Evolutionary conservation across 2,329 filamentous ascomycete species (phyloP), one percentile per base, ranked within the genome.

Genomic region (Fusarium sp.): DNA sequence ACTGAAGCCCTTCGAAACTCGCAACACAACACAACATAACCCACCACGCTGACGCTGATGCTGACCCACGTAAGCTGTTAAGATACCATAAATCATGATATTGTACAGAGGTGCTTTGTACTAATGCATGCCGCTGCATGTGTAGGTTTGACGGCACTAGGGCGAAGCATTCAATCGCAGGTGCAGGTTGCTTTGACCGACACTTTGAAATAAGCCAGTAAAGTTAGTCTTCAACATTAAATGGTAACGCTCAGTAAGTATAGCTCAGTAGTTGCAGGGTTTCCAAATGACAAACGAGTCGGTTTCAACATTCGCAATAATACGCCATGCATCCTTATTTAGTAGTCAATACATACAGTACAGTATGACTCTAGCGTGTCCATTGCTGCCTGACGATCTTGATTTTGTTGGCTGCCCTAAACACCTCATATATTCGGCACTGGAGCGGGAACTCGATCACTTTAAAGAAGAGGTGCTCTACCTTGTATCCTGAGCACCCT

Each of bases 161-260:
- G 34, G n/a, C 23, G 8, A 26, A 28, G 10, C 38, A 57, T 9
- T 44, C 30, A 16, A 37, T 23, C 23, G 23, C 23, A 23, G 10
- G 26, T 44, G 20, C 36, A 42, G 20, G 31, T 34, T 45, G 31
- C 44, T 55, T 38, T 69, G 67, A 64, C 67, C 67, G 57, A 70
- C 53, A 53, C 41, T 67, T 53, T 56, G 50, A 67, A 49, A 56
- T 33, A 59, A 40, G 33, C 28, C 45, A n/a, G 26, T 15, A 30
- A 50, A 41, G 28, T 45, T 8, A 23, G 18, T 26, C 10, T 38
- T 38, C 23, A 41, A 45, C 13, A 28, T 45, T 53, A 36, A n/a
- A 28, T 12, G 23, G 10, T 23, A 18, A 13, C 33, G 15, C 28
- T 44, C 41, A 28, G 12, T 28, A 36, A 28, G 12, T n/a, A 12